A percentile compares a stretch with the other conserved stretches of the same genome.
Evolutionary conservation across 106 monocot genomes (phyloP).

Genomic region (Acorus gramineus): DNA sequence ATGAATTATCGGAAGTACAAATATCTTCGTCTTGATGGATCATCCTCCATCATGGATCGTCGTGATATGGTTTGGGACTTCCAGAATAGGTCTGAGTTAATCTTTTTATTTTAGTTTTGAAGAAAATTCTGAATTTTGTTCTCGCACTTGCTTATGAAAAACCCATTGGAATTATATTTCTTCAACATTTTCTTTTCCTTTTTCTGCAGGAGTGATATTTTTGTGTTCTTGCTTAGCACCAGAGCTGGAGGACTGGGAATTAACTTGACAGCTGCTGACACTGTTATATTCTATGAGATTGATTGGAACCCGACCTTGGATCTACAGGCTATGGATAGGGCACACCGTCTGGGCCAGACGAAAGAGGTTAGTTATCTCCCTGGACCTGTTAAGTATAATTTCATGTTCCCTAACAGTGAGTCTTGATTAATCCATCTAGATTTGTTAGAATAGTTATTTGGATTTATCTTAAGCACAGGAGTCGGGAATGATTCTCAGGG

Average conservation of each 20-base stretch:
- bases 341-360: conserved; percentile 92
- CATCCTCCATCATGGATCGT: conserved; percentile 73
- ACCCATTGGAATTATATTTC: no score
- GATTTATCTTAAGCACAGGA: no score
- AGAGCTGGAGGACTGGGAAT: conserved; percentile 99
- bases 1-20: conserved; percentile 99
- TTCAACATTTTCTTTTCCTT: background rate
- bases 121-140: background rate
- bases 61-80: conserved; percentile 98
- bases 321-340: conserved; percentile 98
- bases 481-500: no score
- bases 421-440: background rate
- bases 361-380: conserved; percentile 55
- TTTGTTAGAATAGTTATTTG: no score
- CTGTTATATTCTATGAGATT: conserved; percentile 98
- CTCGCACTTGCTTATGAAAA: no score
- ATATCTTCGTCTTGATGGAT: conserved; percentile 96
- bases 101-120: background rate
- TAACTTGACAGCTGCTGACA: conserved; percentile 95
- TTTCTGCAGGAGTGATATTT: conserved; percentile 76
- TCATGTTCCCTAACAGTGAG: background rate
- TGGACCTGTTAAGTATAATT: background rate
- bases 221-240: conserved; percentile 96
- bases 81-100: conserved; percentile 48
- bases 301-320: conserved; percentile 97